These are phyloP conservation scores for Biscutella laevigata DNA, from an alignment of 441 rosid species.

Conservation along the genomic window DNA sequence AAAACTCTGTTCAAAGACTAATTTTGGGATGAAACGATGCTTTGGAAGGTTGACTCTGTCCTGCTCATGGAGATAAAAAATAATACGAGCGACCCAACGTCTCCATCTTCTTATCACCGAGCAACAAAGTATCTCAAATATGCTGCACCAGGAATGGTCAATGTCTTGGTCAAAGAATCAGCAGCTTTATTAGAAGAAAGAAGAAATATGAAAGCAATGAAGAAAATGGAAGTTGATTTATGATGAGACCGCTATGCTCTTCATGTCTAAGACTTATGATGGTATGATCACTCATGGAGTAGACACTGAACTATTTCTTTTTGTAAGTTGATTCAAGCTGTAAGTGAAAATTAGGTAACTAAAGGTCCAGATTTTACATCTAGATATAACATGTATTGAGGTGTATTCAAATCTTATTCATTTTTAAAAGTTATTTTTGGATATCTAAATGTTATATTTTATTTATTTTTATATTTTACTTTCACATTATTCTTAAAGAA, in stretches of 20 bases:
- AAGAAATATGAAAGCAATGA: conserved; percentile 40
- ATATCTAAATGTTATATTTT: too few species aligned
- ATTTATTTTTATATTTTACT: too few species aligned
- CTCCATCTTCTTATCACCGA: conserved; percentile 45
- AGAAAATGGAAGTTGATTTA: conserved; percentile 58
- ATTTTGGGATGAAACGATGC: not conserved
- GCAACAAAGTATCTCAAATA: conserved; percentile 59
- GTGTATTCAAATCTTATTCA: too few species aligned
- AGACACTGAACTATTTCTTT: too few species aligned
- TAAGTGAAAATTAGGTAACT: too few species aligned
- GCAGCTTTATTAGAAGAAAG: conserved; percentile 40
- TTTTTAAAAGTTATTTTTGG: too few species aligned
- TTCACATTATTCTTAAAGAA: too few species aligned
- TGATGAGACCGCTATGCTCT: conserved; percentile 52
- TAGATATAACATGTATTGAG: too few species aligned
- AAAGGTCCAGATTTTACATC: too few species aligned
- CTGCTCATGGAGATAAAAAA: conserved; percentile 6
- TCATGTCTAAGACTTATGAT: conserved; percentile 36
- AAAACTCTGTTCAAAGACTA: not conserved
- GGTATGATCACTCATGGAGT: conserved; percentile 12
- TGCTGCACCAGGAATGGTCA: conserved; percentile 37
- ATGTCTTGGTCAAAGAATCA: conserved; percentile 40
- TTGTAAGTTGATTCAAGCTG: too few species aligned
- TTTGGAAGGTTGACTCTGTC: conserved; percentile 4
- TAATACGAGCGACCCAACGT: conserved; percentile 30